A percentile compares a stretch with the other conserved stretches of the same genome.
phyloP scores from a whole-genome alignment of 345 rosid genomes.

The Boechera retrofracta region DNA sequence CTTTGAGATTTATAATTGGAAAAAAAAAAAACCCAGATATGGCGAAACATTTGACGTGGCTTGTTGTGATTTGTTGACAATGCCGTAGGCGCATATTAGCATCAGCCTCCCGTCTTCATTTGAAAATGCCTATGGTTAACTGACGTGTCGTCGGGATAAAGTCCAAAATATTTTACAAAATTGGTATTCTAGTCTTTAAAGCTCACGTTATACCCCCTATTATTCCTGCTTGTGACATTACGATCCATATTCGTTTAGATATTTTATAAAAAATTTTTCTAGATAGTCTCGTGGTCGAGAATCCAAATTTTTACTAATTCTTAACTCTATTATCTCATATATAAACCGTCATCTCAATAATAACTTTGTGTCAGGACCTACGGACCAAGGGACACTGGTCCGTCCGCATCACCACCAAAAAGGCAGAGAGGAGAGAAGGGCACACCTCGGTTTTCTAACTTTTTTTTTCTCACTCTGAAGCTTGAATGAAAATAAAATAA shows the following conservation, averaged over 20 bases:
- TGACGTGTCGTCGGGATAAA: slow-evolving; percentile 39
- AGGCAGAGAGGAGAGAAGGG: too few relatives aligned
- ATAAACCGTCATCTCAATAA: background rate
- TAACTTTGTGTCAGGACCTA: too few relatives aligned
- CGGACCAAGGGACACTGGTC: too few relatives aligned
- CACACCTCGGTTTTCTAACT: too few relatives aligned
- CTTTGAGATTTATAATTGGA: background rate
- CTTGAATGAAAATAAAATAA: too few relatives aligned
- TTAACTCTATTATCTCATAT: background rate
- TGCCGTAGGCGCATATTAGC: slow-evolving; percentile 46
- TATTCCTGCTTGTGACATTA: background rate
- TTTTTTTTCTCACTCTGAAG: too few relatives aligned
- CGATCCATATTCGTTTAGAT: background rate
- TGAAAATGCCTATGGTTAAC: slow-evolving; percentile 35
- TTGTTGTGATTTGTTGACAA: background rate
- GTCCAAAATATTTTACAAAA: slow-evolving; percentile 29
- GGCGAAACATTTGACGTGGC: slow-evolving; percentile 16
- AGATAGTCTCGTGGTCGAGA: background rate
- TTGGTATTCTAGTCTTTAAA: background rate
- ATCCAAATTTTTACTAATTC: background rate
- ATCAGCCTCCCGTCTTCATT: slow-evolving; percentile 15
- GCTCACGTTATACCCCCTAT: slow-evolving; percentile 7
- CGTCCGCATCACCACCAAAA: too few relatives aligned
- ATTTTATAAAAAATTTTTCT: background rate
- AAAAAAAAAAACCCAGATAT: background rate